phyloP scores from a whole-genome alignment of 2,329 filamentous ascomycete genomes.

The Volutella citrinella region DNA sequence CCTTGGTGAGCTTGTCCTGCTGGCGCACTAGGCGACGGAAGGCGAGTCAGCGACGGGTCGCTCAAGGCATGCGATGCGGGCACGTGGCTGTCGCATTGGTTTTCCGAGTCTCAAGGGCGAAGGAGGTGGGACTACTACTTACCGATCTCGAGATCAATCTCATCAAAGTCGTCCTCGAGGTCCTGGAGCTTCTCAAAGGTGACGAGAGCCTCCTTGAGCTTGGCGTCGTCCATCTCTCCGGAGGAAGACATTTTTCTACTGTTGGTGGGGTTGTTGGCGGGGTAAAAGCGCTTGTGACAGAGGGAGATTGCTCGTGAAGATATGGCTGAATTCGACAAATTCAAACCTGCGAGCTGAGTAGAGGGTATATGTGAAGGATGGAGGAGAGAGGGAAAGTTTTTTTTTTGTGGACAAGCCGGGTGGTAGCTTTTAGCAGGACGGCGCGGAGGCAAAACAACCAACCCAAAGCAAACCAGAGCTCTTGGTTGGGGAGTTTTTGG shows the following conservation, averaged over 20 bases:
- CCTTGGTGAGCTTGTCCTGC: slow-evolving; percentile 63
- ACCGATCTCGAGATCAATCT: slow-evolving; percentile 81
- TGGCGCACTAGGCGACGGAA: slow-evolving; percentile 58
- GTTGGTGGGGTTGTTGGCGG: slow-evolving; percentile 6
- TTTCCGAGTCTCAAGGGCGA: too few species aligned
- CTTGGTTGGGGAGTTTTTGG: too few species aligned
- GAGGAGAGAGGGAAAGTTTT: slow-evolving; percentile 6
- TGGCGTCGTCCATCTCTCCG: slow-evolving; percentile 33
- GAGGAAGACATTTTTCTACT: slow-evolving; percentile 31
- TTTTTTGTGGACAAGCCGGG: slow-evolving; percentile 10
- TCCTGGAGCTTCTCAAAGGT: slow-evolving; percentile 75
- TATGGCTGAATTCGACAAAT: too few species aligned
- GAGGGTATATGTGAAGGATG: slow-evolving; percentile 8
- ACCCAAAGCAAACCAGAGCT: slow-evolving; percentile 2
- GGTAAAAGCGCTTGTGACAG: too few species aligned
- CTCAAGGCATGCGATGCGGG: too few species aligned
- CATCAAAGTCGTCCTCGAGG: slow-evolving; percentile 80
- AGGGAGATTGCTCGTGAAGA: slow-evolving; percentile 9
- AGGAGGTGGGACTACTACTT: too few species aligned
- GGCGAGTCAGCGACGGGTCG: background rate
- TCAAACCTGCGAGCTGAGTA: slow-evolving; percentile 1
- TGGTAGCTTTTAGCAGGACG: slow-evolving; percentile 4
- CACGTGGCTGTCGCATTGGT: too few species aligned
- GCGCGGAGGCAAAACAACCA: slow-evolving; percentile 1
- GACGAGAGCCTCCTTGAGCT: slow-evolving; percentile 36